These are phyloP conservation scores for Naganishia antarctica DNA, from an alignment of 768 basidiomycete species.

Conservation along the genomic window DNA sequence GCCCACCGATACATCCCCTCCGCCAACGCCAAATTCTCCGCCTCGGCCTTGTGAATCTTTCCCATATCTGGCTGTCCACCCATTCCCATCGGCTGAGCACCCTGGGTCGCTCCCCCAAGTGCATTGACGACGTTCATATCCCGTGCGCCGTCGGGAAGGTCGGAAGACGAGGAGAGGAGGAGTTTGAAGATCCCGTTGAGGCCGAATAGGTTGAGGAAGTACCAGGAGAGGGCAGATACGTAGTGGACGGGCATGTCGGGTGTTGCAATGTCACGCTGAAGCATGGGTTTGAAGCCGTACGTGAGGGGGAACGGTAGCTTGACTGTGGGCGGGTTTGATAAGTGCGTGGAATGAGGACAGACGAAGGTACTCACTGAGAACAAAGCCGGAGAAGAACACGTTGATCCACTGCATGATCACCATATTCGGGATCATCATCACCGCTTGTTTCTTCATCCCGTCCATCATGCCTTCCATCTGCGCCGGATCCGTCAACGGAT, in stretches of 20 bases:
- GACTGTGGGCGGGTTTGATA: conserved; percentile 57
- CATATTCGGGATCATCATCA: conserved; percentile 88
- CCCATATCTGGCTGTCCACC: conserved; percentile 72
- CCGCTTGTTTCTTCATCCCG: conserved; percentile 97
- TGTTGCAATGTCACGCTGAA: conserved; percentile 91
- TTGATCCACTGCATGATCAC: conserved; percentile 99
- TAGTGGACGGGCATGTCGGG: conserved; percentile 97
- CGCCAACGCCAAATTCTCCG: conserved; percentile 86
- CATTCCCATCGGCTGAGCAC: conserved; percentile 36
- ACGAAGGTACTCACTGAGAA: conserved; percentile 69
- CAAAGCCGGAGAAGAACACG: conserved; percentile 98
- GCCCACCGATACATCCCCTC: conserved; percentile 80
- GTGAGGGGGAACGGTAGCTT: conserved; percentile 96
- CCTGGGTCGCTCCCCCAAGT: conserved; percentile 43
- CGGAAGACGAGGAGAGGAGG: conserved; percentile 66
- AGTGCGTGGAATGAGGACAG: neutral
- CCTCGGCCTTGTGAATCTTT: conserved; percentile 86
- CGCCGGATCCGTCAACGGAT: conserved; percentile 80
- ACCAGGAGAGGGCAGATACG: conserved; percentile 97
- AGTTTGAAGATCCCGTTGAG: conserved; percentile 92
- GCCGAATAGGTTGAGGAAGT: conserved; percentile 98
- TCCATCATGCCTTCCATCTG: conserved; percentile 99
- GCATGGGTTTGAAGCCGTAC: conserved; percentile 93
- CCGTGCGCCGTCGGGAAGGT: conserved; percentile 71
- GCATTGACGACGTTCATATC: conserved; percentile 47